Conservation (phyloP, 352 stramenopile genomes). For the Globisporangium uncinulatum region DNA sequence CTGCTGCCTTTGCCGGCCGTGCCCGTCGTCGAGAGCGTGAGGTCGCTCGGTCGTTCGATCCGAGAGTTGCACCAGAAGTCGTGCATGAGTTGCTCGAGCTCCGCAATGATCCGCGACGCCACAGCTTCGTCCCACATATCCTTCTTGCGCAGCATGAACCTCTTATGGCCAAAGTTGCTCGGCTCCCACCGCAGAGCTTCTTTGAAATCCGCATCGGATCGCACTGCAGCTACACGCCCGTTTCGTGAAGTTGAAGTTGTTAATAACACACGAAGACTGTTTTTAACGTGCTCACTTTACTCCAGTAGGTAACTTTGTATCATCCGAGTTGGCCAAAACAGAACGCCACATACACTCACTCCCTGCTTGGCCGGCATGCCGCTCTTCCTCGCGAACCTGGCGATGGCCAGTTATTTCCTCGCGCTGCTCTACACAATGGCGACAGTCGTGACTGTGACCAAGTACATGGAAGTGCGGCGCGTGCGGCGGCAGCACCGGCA, state of each 20-base stretch:
- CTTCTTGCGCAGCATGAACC: slow-evolving; percentile 69
- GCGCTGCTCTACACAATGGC: slow-evolving; percentile 83
- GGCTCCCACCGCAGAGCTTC: slow-evolving; percentile 68
- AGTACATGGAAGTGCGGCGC: slow-evolving; percentile 65
- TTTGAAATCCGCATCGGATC: slow-evolving; percentile 82
- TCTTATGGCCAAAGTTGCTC: slow-evolving; percentile 79
- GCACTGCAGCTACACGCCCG: slow-evolving; percentile 55
- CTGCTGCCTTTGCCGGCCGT: slow-evolving; percentile 22
- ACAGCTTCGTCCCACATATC: slow-evolving; percentile 43
- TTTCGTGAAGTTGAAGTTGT: too few species aligned
- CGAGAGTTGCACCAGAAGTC: slow-evolving; percentile 57
- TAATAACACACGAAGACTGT: too few species aligned
- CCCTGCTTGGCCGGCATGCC: slow-evolving; percentile 29
- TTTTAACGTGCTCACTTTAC: too few species aligned
- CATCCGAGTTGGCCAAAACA: background rate
- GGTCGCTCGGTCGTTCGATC: slow-evolving; percentile 35
- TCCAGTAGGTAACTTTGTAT: background rate
- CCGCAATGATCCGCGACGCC: slow-evolving; percentile 27
- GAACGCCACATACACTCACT: background rate
- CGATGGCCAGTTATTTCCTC: slow-evolving; percentile 86
- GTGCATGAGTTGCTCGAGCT: slow-evolving; percentile 42
- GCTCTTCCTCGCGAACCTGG: slow-evolving; percentile 85
- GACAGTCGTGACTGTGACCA: slow-evolving; percentile 74
- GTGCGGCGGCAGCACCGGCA: slow-evolving; percentile 62
- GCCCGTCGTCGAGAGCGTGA: slow-evolving; percentile 63